Percentiles rank a stretch among this genome's conserved stretches.
These are phyloP conservation scores for Cyclostephanos tholiformis DNA, from an alignment of 108 stramenopile genomes.

Conservation along the genomic window DNA sequence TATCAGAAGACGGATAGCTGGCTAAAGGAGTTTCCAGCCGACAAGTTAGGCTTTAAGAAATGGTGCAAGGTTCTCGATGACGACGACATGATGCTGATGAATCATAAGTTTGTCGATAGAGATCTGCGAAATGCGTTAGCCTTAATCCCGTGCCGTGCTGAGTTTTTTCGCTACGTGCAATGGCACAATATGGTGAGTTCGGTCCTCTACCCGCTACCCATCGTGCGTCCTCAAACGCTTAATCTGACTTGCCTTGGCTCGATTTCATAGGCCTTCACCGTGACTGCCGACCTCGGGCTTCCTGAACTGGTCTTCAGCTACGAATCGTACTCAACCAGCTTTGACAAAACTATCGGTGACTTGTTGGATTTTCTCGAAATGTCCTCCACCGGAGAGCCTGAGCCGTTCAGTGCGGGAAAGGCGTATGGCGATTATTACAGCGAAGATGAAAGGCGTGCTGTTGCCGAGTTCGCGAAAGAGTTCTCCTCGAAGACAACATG, in stretches of 20 bases:
- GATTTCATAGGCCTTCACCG: conserved; percentile 38
- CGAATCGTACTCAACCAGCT: conserved; percentile 66
- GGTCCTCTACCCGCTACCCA: too few relatives aligned
- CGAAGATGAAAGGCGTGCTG: not conserved
- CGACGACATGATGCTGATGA: not conserved
- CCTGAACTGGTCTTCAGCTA: conserved; percentile 65
- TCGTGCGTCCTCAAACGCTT: too few relatives aligned
- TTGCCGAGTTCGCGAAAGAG: conserved; percentile 27
- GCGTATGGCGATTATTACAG: conserved; percentile 32
- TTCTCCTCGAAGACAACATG: conserved; percentile 33
- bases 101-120: conserved; percentile 35
- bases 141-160: conserved; percentile 40
- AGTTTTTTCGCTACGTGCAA: conserved; percentile 43
- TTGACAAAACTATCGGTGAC: conserved; percentile 38
- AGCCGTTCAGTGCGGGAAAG: conserved; percentile 26
- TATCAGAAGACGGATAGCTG: conserved; percentile 26
- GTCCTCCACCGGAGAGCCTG: conserved; percentile 23
- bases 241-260: too few relatives aligned
- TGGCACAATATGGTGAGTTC: conserved; percentile 41
- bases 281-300: conserved; percentile 46
- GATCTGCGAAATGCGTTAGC: conserved; percentile 25
- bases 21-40: conserved; percentile 38
- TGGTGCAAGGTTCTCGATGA: conserved; percentile 59
- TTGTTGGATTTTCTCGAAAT: conserved; percentile 69
- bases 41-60: conserved; percentile 41